Base-by-base conservation (phyloP, 1,284 basidiomycete species). In the Microbotryum lychnidis-dioicae region DNA sequence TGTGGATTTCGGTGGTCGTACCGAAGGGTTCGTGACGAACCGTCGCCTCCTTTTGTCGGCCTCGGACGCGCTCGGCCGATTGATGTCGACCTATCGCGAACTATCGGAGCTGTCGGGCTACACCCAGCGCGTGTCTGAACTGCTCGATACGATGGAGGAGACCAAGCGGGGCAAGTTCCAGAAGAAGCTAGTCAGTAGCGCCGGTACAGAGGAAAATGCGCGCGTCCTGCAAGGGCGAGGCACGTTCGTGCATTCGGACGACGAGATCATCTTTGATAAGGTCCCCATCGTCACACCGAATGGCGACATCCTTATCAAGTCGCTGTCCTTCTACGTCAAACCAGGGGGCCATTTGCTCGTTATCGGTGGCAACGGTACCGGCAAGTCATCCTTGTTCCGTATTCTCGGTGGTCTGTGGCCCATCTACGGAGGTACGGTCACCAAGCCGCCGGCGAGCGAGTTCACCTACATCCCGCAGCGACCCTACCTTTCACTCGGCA, bases 341-440 rank as follows among this genome's bases (percentile, higher is more conserved):
- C 87, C 83, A 46, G 91, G 93, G 61, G 91, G 52, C 31, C 42
- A n/a, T 16, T 77, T 94, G 4, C 82, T 94, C 18, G 91, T 94
- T 53, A 87, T 94, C 53, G 91, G 92, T 16, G 67, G 66, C 1
- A 72, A 73, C 45, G 85, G 85, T 12, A 87, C 89, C 70, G 91
- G 91, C 27, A 94, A 94, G 75, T 89, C 87, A 0, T 90, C 87
- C n/a, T 70, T 97, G 55, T 97, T 96, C 81, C 84, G 94, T 29
- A 96, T 97, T 63, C 80, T 98, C 3, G 94, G 93, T 48, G 94
- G 93, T 21, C 82, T 98, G 8, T 98, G 94, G 93, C 93, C 94
- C 1, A 88, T 97, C 5, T 96, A 97, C 72, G 94, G 85, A 21
- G 94, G 94, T 0, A 80, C 83, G 14, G 91, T 98, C n/a, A 84